Evolutionary conservation across 1,139 yeast species (phyloP).

Genomic region (Yamadazyma blattariae): DNA sequence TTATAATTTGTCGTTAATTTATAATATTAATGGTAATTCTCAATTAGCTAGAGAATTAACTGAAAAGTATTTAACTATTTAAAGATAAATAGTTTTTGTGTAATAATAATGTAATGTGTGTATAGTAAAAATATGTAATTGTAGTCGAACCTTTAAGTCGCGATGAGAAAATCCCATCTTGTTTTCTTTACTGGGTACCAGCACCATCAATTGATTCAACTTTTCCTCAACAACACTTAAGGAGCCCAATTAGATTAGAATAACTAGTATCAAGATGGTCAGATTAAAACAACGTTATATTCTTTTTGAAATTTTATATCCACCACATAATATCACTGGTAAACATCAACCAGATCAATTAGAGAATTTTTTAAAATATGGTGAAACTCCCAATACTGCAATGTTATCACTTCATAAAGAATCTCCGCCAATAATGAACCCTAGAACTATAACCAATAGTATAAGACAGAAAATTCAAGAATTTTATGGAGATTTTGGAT

Average conservation of each 20-base stretch:
- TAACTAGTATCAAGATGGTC: too few relatives aligned
- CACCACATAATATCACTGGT: constrained; percentile 28
- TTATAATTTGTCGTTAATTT: constrained; percentile 74
- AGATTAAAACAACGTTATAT: constrained; percentile 83
- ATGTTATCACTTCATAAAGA: constrained; percentile 47
- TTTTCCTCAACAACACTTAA: too few relatives aligned
- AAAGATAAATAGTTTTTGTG: neutral
- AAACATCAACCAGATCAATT: constrained; percentile 4
- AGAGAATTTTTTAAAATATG: constrained; percentile 20
- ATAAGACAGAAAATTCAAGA: constrained; percentile 53
- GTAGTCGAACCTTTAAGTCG: too few relatives aligned
- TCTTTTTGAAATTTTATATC: constrained; percentile 74
- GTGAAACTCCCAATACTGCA: constrained; percentile 31
- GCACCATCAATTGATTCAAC: too few relatives aligned
- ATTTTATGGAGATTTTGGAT: constrained; percentile 76
- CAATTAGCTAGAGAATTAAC: constrained; percentile 60
- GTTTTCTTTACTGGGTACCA: too few relatives aligned
- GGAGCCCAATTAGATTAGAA: too few relatives aligned
- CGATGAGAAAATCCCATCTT: too few relatives aligned
- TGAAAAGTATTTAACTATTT: constrained; percentile 53
- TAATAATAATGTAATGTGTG: too few relatives aligned
- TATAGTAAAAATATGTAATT: too few relatives aligned
- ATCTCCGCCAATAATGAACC: constrained; percentile 43
- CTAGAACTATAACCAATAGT: constrained; percentile 47
- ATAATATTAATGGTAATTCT: constrained; percentile 72